A percentile compares a stretch with the other conserved stretches of the same genome.
Conservation (phyloP, 441 rosid species). For the Adansonia gregorii region DNA sequence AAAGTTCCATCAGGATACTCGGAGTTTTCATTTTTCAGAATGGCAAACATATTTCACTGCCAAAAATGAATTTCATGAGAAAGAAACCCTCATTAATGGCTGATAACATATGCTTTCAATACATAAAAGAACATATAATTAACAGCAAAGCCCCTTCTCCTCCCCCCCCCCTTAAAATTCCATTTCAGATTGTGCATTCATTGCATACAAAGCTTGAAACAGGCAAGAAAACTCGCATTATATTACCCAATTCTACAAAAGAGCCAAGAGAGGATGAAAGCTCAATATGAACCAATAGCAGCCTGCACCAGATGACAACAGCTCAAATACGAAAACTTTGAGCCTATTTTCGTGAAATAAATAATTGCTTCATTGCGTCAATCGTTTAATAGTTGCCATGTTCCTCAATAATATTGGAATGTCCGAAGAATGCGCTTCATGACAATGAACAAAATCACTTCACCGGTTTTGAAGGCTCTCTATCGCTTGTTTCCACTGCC, state of each 20-base stretch:
- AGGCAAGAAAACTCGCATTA: slow-evolving; percentile 16
- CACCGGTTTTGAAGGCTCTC: slow-evolving; percentile 87
- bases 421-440: slow-evolving; percentile 32
- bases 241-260: slow-evolving; percentile 17
- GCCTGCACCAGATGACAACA: slow-evolving; percentile 28
- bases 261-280: background rate
- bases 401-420: slow-evolving; percentile 32
- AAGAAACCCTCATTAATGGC: slow-evolving; percentile 35
- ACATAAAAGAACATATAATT: slow-evolving; percentile 31
- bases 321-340: slow-evolving; percentile 27
- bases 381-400: slow-evolving; percentile 11
- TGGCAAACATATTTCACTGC: background rate
- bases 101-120: slow-evolving; percentile 26
- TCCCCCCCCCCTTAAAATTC: slow-evolving; percentile 21
- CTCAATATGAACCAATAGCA: background rate
- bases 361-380: slow-evolving; percentile 31
- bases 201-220: slow-evolving; percentile 24
- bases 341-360: slow-evolving; percentile 35
- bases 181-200: slow-evolving; percentile 21
- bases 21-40: background rate
- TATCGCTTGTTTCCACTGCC: slow-evolving; percentile 97
- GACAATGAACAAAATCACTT: slow-evolving; percentile 22
- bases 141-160: slow-evolving; percentile 12
- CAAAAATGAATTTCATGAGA: background rate
- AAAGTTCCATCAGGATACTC: background rate